These are phyloP conservation scores for Aplosporella prunicola DNA, from an alignment of 2,329 filamentous ascomycete species.

Conservation along the genomic window DNA sequence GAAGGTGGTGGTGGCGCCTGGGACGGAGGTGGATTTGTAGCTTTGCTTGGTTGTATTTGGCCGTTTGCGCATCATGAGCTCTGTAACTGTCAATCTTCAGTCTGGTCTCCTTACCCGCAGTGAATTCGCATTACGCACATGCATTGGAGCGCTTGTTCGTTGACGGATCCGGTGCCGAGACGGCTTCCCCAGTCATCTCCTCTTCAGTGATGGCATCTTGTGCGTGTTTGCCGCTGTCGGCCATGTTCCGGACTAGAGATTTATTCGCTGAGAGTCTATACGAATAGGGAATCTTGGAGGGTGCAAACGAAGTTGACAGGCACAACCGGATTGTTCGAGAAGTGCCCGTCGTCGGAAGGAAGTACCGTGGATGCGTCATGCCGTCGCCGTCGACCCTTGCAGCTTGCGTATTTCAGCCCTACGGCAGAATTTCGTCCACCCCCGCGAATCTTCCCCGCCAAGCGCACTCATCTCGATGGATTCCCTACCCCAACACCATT, in stretches of 20 bases:
- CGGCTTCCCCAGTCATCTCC: conserved; percentile 16
- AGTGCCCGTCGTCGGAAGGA: neutral
- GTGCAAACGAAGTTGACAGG: too few species aligned
- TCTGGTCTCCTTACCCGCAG: neutral
- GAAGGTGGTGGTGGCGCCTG: conserved; percentile 29
- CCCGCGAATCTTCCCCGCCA: conserved; percentile 5
- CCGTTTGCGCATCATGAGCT: conserved; percentile 37
- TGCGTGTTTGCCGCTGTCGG: conserved; percentile 6
- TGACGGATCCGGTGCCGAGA: conserved; percentile 9
- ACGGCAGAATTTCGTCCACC: conserved; percentile 7
- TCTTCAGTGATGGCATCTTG: conserved; percentile 18
- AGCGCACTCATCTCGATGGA: conserved; percentile 3
- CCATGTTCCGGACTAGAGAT: too few species aligned
- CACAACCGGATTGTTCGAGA: neutral
- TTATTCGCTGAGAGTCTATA: too few species aligned
- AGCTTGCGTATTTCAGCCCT: conserved; percentile 7
- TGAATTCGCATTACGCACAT: conserved; percentile 22
- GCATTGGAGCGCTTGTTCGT: conserved; percentile 27
- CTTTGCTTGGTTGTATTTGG: conserved; percentile 18
- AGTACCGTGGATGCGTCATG: neutral
- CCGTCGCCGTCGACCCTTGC: neutral
- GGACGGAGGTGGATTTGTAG: conserved; percentile 13
- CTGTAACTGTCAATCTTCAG: conserved; percentile 30
- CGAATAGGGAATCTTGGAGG: too few species aligned
- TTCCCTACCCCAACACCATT: conserved; percentile 4